Evolutionary conservation across 331 rosid genomes (phyloP).

Genomic region (Phaseolus coccineus): DNA sequence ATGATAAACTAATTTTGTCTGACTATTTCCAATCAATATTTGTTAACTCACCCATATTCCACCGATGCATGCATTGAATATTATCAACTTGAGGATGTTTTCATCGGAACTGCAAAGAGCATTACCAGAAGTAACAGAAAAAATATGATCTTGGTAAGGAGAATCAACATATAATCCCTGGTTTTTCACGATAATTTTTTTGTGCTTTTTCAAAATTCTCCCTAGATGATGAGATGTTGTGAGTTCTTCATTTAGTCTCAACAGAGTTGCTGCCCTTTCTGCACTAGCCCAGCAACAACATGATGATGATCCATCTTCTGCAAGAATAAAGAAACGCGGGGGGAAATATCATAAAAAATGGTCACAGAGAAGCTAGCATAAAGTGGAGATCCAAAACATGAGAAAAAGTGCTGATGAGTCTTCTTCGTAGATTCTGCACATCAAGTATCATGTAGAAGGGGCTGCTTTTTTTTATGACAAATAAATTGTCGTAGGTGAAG

Average conservation of each 20-base stretch:
- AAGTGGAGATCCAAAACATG: background rate
- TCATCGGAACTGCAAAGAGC: conserved; percentile 70
- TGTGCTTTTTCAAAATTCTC: conserved; percentile 64
- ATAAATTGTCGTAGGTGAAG: background rate
- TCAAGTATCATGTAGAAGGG: conserved; percentile 4
- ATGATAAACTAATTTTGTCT: conserved; percentile 20
- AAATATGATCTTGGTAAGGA: conserved; percentile 64
- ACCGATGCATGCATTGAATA: conserved; percentile 69
- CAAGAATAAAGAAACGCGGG: conserved; percentile 26
- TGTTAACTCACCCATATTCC: conserved; percentile 72
- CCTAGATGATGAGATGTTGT: conserved; percentile 52
- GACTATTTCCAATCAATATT: conserved; percentile 1
- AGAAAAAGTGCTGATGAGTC: conserved; percentile 15
- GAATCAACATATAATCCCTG: conserved; percentile 64
- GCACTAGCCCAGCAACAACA: conserved; percentile 90
- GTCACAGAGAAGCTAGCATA: conserved; percentile 18
- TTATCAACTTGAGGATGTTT: conserved; percentile 62
- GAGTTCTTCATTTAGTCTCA: conserved; percentile 70
- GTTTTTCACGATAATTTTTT: conserved; percentile 68
- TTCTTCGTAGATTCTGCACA: background rate
- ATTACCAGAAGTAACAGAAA: conserved; percentile 60
- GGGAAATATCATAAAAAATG: conserved; percentile 1
- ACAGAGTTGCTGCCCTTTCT: conserved; percentile 79
- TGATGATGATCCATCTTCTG: conserved; percentile 90
- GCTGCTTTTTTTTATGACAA: conserved; percentile 7